Base-by-base conservation (phyloP, 1,284 basidiomycete genomes). In the Fomes fomentarius region DNA sequence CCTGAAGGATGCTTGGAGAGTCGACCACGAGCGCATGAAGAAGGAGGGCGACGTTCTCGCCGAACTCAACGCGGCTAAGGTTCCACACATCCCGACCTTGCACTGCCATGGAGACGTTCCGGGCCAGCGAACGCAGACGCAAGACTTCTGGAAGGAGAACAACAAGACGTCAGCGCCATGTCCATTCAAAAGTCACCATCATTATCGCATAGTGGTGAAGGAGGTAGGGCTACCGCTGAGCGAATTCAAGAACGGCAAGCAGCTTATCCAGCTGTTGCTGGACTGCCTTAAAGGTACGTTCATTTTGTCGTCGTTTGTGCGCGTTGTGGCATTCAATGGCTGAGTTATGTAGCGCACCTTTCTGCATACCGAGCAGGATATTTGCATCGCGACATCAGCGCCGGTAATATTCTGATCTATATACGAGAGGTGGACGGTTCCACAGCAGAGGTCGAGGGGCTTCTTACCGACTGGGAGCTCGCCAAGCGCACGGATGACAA, bases 341-440 rank as follows among this genome's bases (percentile, higher is more conserved):
- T 4, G 6, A 7, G 6, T 11, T 15, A 1, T 15, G 24, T 8
- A 52, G 50, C 50, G 3, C 50, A 52, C 17, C 28, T 12, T 4
- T 35, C 2, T 12, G 50, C 43, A n/a, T 52, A 24, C 43, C 21
- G 26, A 9, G 33, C 31, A 11, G 30, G 39, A 0, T 45, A 49
- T 22, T 34, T 58, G 0, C 57, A 58, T 21, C 46, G 57, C 4
- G 57, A 58, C 21, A 48, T 58, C 19, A 58, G 57, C 21, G 40
- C 30, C 9, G 52, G 57, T 3, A 54, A 59, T 26, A 38, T 51
- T 21, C 37, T 52, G 3, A 22, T 52, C 0, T 52, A 46, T 30
- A 11, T 9, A 12, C 6, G 28, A 30, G 12, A 30, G 28, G 6
- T 12, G 25, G 37, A 33, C 3, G 2, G 9, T 4, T 19, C 11